Evolutionary conservation across 106 monocot genomes (phyloP).

Genomic region (Dendrobium nobile): DNA sequence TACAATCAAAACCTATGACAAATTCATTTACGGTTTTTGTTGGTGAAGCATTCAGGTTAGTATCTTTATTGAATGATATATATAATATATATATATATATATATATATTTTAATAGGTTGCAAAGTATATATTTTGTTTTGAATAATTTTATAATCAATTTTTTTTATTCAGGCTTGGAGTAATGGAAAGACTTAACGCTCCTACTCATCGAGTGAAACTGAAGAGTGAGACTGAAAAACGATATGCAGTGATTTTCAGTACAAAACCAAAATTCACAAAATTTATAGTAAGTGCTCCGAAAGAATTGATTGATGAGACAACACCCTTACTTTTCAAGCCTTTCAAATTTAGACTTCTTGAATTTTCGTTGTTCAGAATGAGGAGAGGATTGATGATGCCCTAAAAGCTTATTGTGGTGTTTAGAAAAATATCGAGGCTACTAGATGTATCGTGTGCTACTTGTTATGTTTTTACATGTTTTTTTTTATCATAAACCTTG

Average conservation of each 20-base stretch:
- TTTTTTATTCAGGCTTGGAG: slow-evolving; percentile 18
- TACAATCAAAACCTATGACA: background rate
- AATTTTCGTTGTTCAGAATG: background rate
- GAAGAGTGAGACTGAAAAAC: background rate
- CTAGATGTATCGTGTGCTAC: too few relatives aligned
- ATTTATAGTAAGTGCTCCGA: too few relatives aligned
- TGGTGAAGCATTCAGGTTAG: slow-evolving; percentile 6
- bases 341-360: slow-evolving; percentile 9
- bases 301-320: too few relatives aligned
- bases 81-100: too few relatives aligned
- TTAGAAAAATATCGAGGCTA: too few relatives aligned
- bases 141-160: background rate
- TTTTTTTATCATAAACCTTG: too few relatives aligned
- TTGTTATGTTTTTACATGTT: too few relatives aligned
- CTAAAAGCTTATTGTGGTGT: slow-evolving; percentile 14
- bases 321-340: too few relatives aligned
- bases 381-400: background rate
- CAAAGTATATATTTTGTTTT: background rate
- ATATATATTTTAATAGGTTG: too few relatives aligned
- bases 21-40: background rate
- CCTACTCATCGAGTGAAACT: slow-evolving; percentile 8
- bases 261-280: too few relatives aligned
- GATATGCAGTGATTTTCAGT: too few relatives aligned
- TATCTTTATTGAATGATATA: background rate
- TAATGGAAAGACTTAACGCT: slow-evolving; percentile 18